Conservation (phyloP, 345 rosid species). For the Eucalyptus curtisii region DNA sequence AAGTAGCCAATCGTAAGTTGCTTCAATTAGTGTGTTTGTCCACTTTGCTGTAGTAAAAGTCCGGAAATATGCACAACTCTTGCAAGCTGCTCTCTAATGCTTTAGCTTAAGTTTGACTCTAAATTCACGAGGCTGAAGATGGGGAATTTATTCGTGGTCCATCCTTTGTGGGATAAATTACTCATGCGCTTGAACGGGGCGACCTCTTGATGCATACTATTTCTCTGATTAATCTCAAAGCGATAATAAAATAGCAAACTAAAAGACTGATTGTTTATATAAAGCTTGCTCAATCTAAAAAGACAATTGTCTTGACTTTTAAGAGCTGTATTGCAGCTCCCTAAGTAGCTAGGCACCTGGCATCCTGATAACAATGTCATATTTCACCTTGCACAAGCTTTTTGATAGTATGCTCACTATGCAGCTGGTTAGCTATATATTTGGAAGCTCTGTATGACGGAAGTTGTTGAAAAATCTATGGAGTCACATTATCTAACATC, state of each 20-base stretch:
- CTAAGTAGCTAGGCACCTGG: neutral
- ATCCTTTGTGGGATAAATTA: neutral
- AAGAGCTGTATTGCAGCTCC: neutral
- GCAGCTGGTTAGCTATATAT: neutral
- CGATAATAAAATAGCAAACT: neutral
- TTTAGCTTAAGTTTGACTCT: neutral
- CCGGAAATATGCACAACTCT: neutral
- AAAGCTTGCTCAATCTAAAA: neutral
- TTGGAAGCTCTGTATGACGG: neutral
- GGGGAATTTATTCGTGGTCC: neutral
- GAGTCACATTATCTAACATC: neutral
- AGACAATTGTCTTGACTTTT: neutral
- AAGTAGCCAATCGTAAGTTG: slow-evolving; percentile 87
- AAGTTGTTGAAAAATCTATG: neutral
- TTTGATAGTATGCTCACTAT: neutral
- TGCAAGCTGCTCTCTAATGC: neutral
- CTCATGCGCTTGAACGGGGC: neutral
- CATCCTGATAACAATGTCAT: neutral
- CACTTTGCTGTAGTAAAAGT: neutral
- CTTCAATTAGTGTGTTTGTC: neutral
- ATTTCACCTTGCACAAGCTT: neutral
- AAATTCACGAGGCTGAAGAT: neutral
- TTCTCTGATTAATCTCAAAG: neutral
- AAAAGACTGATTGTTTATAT: neutral
- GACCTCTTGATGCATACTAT: neutral